These are phyloP conservation scores for Serpula lacrymans DNA, from an alignment of 768 basidiomycete genomes.

Conservation along the genomic window DNA sequence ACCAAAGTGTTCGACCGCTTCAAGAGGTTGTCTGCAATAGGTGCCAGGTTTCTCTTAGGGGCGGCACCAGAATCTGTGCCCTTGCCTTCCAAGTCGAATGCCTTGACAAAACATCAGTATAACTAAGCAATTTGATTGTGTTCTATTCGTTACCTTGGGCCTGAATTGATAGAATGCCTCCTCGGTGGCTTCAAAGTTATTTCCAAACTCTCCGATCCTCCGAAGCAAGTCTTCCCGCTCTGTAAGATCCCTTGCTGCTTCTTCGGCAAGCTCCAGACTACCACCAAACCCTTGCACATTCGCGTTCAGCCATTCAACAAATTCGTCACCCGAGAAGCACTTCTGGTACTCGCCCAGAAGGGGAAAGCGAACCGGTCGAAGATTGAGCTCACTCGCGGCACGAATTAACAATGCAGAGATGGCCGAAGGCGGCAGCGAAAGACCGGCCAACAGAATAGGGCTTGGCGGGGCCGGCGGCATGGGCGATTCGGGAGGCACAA, in stretches of 20 bases:
- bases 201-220: constrained; percentile 79
- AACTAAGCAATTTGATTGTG: constrained; percentile 13
- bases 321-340: constrained; percentile 86
- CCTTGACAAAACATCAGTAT: constrained; percentile 20
- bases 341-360: constrained; percentile 82
- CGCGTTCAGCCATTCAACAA: constrained; percentile 78
- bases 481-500: constrained; percentile 30
- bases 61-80: constrained; percentile 17
- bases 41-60: constrained; percentile 31
- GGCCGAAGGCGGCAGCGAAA: constrained; percentile 60
- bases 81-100: constrained; percentile 27
- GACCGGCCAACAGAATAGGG: constrained; percentile 72
- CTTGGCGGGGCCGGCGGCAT: constrained; percentile 39
- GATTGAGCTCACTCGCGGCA: constrained; percentile 68
- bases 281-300: constrained; percentile 78
- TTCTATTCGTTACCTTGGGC: constrained; percentile 51
- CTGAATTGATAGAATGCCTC: constrained; percentile 86
- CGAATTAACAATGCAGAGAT: constrained; percentile 68
- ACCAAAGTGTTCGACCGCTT: constrained; percentile 70
- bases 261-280: constrained; percentile 74
- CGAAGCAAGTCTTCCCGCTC: constrained; percentile 57
- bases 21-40: constrained; percentile 53
- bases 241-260: constrained; percentile 54
- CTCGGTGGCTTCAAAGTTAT: constrained; percentile 72
- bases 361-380: constrained; percentile 72